Percentiles rank a stretch among this genome's conserved stretches.
Evolutionary conservation across 2,329 filamentous ascomycete species (phyloP).

Genomic region (Chaetomiaceae sp.): DNA sequence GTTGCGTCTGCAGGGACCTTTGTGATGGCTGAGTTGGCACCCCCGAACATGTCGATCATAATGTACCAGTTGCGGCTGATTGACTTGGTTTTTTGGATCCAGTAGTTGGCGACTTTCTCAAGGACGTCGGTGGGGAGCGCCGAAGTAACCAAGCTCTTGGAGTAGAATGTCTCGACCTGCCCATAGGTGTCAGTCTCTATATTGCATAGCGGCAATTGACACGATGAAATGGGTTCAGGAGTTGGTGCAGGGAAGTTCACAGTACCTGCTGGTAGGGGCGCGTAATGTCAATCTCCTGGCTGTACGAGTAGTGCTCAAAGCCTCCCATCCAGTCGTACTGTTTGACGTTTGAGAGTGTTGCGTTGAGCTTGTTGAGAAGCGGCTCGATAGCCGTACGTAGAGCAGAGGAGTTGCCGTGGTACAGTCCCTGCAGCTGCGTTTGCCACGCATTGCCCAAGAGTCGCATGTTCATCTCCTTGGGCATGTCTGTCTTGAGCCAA

Average conservation of each 20-base stretch:
- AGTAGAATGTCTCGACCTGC: conserved; percentile 32
- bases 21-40: conserved; percentile 36
- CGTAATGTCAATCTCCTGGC: conserved; percentile 27
- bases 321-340: conserved; percentile 29
- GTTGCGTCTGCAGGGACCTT: conserved; percentile 27
- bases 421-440: conserved; percentile 30
- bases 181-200: neutral
- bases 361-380: conserved; percentile 24
- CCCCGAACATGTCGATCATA: conserved; percentile 35
- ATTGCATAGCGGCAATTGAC: too few species aligned
- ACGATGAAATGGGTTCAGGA: neutral
- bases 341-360: conserved; percentile 23
- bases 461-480: conserved; percentile 30
- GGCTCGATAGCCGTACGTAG: conserved; percentile 24
- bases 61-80: conserved; percentile 32
- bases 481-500: conserved; percentile 27
- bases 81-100: conserved; percentile 25
- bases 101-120: conserved; percentile 29
- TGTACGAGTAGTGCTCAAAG: conserved; percentile 32
- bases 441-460: conserved; percentile 26
- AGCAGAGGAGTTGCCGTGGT: conserved; percentile 26
- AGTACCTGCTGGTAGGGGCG: conserved; percentile 23
- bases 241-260: too few species aligned
- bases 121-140: conserved; percentile 27
- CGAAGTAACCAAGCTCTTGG: conserved; percentile 29